phyloP scores from a whole-genome alignment of 768 basidiomycete species.

The Lentinula raphanica region DNA sequence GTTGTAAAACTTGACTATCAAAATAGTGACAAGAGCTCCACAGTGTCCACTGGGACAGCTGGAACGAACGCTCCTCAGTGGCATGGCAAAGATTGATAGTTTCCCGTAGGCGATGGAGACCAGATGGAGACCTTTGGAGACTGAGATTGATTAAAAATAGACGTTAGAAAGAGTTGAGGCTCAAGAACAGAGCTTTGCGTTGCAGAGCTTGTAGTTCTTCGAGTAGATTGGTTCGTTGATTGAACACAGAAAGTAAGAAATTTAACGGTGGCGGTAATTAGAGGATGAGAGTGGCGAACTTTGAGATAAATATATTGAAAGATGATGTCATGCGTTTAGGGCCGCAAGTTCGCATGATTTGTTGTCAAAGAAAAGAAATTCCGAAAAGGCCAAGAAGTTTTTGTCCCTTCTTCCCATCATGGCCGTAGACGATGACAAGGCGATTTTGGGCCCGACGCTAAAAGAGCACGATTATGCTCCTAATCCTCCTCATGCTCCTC shows the following conservation, averaged over 20 bases:
- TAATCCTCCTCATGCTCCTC: slow-evolving; percentile 8
- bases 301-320: too few relatives aligned
- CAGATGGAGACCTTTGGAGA: background rate
- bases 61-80: background rate
- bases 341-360: background rate
- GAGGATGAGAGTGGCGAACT: too few relatives aligned
- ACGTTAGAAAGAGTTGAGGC: background rate
- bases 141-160: too few relatives aligned
- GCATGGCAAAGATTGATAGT: background rate
- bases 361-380: background rate
- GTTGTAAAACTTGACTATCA: background rate
- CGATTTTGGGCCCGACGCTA: background rate
- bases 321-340: background rate
- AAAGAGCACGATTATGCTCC: slow-evolving; percentile 22
- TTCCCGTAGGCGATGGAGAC: background rate
- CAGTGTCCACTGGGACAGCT: background rate
- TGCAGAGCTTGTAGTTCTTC: too few relatives aligned
- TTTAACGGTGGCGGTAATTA: too few relatives aligned
- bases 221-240: too few relatives aligned
- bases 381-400: background rate
- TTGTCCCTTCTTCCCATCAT: background rate
- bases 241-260: too few relatives aligned
- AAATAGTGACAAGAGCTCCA: background rate
- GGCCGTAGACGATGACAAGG: slow-evolving; percentile 3
- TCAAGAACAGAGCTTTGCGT: too few relatives aligned